Percentiles rank a stretch among this genome's conserved stretches.
phyloP scores from a whole-genome alignment of 805 yeast species.

The Kodamaea kakaduensis region DNA sequence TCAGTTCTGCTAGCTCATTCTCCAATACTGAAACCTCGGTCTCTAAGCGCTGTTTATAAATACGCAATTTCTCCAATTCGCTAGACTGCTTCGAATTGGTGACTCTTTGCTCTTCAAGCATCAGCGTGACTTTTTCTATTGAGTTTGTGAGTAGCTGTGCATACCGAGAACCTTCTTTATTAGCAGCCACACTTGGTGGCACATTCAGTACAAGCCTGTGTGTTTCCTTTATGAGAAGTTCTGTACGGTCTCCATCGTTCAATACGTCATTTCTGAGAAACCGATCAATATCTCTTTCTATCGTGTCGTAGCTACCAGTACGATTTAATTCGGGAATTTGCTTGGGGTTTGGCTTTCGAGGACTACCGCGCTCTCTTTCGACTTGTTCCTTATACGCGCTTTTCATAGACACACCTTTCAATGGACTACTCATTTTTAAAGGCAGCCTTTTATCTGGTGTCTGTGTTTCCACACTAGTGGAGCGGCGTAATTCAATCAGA shows the following conservation, averaged over 20 bases:
- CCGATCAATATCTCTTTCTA: constrained; percentile 12
- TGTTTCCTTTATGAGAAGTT: constrained; percentile 25
- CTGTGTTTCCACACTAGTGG: constrained; percentile 7
- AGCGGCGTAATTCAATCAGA: constrained; percentile 15
- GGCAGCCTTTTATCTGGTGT: constrained; percentile 8
- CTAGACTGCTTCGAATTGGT: constrained; percentile 2
- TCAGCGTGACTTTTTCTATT: constrained; percentile 23
- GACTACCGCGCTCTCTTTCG: constrained; percentile 14
- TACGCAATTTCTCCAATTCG: constrained; percentile 1
- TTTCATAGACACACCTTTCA: constrained; percentile 15
- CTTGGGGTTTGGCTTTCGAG: constrained; percentile 10
- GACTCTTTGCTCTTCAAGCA: constrained; percentile 4
- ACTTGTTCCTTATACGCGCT: constrained; percentile 19
- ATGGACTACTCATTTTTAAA: constrained; percentile 12
- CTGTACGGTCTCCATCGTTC: constrained; percentile 15
- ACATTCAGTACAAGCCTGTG: constrained; percentile 24
- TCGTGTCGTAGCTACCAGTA: constrained; percentile 6
- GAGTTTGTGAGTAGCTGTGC: constrained; percentile 24
- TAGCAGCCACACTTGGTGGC: constrained; percentile 18
- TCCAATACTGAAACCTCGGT: constrained; percentile 1
- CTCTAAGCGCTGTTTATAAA: neutral
- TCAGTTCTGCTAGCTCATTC: constrained; percentile 7
- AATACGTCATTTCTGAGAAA: constrained; percentile 10
- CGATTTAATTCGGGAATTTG: neutral
- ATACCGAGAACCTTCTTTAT: constrained; percentile 26